phyloP scores from a whole-genome alignment of 306 rosid species.

The Sophora flavescens region DNA sequence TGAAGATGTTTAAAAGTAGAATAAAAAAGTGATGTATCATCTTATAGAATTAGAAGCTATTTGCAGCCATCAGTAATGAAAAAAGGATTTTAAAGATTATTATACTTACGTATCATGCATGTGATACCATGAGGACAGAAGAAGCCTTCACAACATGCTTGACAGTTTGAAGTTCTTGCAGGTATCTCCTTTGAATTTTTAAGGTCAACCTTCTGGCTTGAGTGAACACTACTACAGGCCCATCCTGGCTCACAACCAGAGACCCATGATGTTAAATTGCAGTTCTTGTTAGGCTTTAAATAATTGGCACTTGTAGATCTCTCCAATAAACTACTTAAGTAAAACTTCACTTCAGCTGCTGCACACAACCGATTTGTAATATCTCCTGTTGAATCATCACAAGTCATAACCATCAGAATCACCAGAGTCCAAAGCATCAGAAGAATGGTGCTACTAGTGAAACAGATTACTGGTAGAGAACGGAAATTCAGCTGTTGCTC shows the following conservation, averaged over 20 bases:
- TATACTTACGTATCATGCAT: slow-evolving; percentile 95
- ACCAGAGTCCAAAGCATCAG: slow-evolving; percentile 29
- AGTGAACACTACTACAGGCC: slow-evolving; percentile 80
- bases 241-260: slow-evolving; percentile 99
- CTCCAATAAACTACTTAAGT: slow-evolving; percentile 68
- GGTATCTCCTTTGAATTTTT: slow-evolving; percentile 73
- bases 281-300: slow-evolving; percentile 82
- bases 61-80: slow-evolving; percentile 24
- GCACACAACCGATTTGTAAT: slow-evolving; percentile 77
- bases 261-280: slow-evolving; percentile 93
- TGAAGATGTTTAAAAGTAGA: slow-evolving; percentile 27
- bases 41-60: slow-evolving; percentile 42
- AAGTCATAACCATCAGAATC: slow-evolving; percentile 45
- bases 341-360: slow-evolving; percentile 81
- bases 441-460: slow-evolving; percentile 25
- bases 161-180: slow-evolving; percentile 74
- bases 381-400: slow-evolving; percentile 74
- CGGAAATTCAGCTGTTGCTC: slow-evolving; percentile 19
- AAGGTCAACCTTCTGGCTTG: slow-evolving; percentile 65
- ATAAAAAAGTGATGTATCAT: slow-evolving; percentile 13
- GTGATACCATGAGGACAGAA: slow-evolving; percentile 96
- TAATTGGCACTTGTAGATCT: slow-evolving; percentile 59
- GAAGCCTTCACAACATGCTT: slow-evolving; percentile 93
- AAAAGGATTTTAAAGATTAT: slow-evolving; percentile 12
- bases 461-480: slow-evolving; percentile 17